Base-by-base conservation (phyloP, 2,329 filamentous ascomycete species). In the Colletotrichum tropicicola region DNA sequence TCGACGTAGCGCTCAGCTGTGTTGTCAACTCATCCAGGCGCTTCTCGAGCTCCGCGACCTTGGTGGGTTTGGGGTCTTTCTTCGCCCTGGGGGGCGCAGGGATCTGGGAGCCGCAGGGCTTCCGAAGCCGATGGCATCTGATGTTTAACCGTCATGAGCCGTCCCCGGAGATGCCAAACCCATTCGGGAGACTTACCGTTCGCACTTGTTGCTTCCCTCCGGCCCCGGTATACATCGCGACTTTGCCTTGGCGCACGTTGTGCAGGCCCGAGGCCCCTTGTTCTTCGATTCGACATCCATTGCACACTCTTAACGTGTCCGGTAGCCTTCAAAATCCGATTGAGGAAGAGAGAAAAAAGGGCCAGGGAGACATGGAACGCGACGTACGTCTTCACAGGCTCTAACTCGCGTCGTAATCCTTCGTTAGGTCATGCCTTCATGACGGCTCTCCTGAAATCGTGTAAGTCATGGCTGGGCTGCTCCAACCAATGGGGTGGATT, bases 201-300 rank as follows among this genome's bases (percentile, higher is more conserved):
- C 83, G 68, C 83, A 85, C 58, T 82, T 81, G 57, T 75, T 73
- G 32, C 70, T 73, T 6, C 72, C 75, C 13, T 73, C 71, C 9
- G 79, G 78, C 3, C 82, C 79, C 0, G 80, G 75, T 25, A 83
- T 79, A 45, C 83, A 85, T 69, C 83, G 77, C 28, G 82, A 79
- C 70, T 85, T 85, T n/a, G 83, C 83, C 68, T 80, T 83, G 63
- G 83, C 83, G 69, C 83, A 85, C 2, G 82, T 84, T 2, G 76
- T 76, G 69, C 83, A 85, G 44, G 83, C 83, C 68, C 81, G 80
- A 4, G 83, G 82, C 12, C 83, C 83, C 66, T 80, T 82, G 68
- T 53, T 70, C 28, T 45, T 67, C 2, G 39, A 28, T 19, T 58
- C 65, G 12, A 39, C 12, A n/a, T 66, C 62, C 57, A 66, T 66